Percentiles rank a stretch among this genome's conserved stretches.
Conservation (phyloP, 163 green algal species). For the Dunaliella salina region DNA sequence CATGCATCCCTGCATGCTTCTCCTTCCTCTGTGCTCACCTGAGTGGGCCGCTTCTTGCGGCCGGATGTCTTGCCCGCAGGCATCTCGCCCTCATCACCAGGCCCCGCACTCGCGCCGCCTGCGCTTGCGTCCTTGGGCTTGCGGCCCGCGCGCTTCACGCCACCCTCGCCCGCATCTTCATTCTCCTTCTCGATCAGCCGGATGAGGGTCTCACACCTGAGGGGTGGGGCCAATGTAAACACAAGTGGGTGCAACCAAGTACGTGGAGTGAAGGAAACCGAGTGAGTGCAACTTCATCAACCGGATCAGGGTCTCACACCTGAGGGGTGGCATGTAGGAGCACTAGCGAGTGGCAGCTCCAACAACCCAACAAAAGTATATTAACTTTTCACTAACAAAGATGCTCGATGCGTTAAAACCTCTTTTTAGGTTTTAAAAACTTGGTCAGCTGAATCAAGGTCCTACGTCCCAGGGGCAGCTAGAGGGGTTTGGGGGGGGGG, state of each 20-base stretch:
- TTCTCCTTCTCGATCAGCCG: constrained; percentile 25
- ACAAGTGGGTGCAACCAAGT: not conserved
- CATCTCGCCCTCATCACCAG: not conserved
- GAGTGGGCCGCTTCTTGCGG: not conserved
- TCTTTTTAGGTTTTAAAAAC: too few relatives aligned
- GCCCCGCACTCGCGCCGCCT: not conserved
- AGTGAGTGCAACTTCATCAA: not conserved
- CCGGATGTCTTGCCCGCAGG: not conserved
- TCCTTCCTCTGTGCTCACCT: too few relatives aligned
- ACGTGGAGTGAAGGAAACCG: not conserved
- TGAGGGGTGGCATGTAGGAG: constrained; percentile 31
- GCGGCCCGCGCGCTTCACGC: not conserved
- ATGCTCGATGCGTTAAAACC: too few relatives aligned
- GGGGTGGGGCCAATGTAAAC: constrained; percentile 24
- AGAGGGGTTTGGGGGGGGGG: not conserved
- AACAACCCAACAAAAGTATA: too few relatives aligned
- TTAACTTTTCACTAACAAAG: too few relatives aligned
- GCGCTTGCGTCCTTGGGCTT: not conserved
- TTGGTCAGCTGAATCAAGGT: too few relatives aligned
- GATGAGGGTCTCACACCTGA: constrained; percentile 92
- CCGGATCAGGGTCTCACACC: constrained; percentile 92
- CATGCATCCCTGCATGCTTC: too few relatives aligned
- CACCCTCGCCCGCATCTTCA: not conserved
- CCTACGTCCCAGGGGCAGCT: too few relatives aligned
- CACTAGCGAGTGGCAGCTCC: not conserved